These are phyloP conservation scores for Ampelocalamus luodianensis DNA, from an alignment of 176 grass and related monocot species.

Conservation along the genomic window DNA sequence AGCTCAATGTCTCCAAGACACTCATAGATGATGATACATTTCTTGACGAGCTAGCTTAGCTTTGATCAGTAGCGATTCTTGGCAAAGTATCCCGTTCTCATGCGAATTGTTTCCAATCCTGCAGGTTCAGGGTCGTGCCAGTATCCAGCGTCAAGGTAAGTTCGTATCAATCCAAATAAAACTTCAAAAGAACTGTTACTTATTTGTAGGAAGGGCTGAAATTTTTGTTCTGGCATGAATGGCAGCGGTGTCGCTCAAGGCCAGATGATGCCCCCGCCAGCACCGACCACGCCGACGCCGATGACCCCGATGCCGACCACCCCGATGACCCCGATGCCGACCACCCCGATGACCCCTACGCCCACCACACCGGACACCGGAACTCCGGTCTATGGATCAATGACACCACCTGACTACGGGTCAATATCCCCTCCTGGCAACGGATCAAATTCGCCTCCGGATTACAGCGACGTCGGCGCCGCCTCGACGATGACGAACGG, in stretches of 20 bases:
- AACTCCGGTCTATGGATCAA: conserved; percentile 45
- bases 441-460: conserved; percentile 53
- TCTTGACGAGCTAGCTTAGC: not conserved
- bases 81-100: not conserved
- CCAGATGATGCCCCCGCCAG: conserved; percentile 44
- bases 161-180: not conserved
- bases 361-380: conserved; percentile 49
- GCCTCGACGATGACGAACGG: conserved; percentile 12
- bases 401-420: conserved; percentile 46
- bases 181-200: not conserved
- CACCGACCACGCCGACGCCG: conserved; percentile 44
- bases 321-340: conserved; percentile 33
- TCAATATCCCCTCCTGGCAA: conserved; percentile 42
- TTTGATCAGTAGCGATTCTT: not conserved
- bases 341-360: conserved; percentile 28
- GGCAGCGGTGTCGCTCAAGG: conserved; percentile 41
- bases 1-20: conserved; percentile 22
- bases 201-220: not conserved
- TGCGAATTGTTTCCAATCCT: not conserved
- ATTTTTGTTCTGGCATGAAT: not conserved
- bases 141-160: conserved; percentile 68
- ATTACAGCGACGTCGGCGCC: conserved; percentile 56
- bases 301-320: conserved; percentile 20
- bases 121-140: conserved; percentile 65
- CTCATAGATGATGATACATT: not conserved